Evolutionary conservation across 306 rosid genomes (phyloP), one percentile per base, ranked within the genome.

Genomic region (Prunus campanulata): DNA sequence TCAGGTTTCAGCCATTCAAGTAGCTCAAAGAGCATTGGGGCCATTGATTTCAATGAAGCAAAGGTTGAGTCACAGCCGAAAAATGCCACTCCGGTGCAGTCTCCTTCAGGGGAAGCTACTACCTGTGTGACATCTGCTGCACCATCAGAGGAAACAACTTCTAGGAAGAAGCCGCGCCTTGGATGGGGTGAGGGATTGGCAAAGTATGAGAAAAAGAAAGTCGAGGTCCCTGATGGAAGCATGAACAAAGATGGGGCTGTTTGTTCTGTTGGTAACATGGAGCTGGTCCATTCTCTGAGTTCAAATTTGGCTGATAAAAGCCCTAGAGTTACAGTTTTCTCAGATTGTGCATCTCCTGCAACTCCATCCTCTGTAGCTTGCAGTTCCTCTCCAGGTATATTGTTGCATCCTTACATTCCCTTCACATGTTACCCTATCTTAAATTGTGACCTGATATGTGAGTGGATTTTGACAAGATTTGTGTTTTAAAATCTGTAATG

Each of bases 121-220:
- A 86, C 90, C 9, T 90, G 96, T 77, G 87, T 75, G 61, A 86
- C 93, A 27, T 89, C 93, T 79, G 82, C 98, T 77, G 88, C 84
- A 18, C 92, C 89, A 15, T 88, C 79, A 48, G 98, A 89, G 66
- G 99, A 96, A 44, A 72, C 87, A 1, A 57, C 79, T 71, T 96
- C 98, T 22, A 84, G 92, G 80, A 96, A 96, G 89, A 96, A 96
- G 83, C 91, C 96, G 8, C 88, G 99, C 78, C 87, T 96, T 71
- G 88, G 88, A 52, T 96, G 99, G 99, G 99, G 99, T 2, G 99
- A 96, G 78, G 99, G 99, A 20, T 87, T 96, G 66, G 98, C 99
- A 16, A 96, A 93, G 90, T 96, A 89, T 64, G 99, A 96, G 91
- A 96, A 91, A 80, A 88, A 93, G 83, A 93, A 86, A 81, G 89